Percentiles rank a stretch among this genome's conserved stretches.
phyloP scores from a whole-genome alignment of 441 rosid genomes.

The Eruca vesicaria region DNA sequence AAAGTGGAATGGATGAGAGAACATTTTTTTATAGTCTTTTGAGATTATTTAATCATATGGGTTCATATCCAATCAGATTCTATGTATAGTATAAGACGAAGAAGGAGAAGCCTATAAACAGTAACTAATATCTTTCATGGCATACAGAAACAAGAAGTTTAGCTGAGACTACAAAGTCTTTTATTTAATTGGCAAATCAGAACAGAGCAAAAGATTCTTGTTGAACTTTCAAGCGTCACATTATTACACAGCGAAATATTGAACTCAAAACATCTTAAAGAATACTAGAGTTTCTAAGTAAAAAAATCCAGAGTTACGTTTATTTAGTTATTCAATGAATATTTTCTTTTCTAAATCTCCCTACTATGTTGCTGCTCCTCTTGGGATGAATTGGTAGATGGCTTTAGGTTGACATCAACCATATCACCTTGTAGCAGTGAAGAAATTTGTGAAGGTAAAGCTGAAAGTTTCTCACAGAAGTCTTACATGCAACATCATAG shows the following conservation, averaged over 20 bases:
- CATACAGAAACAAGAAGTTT: too few relatives aligned
- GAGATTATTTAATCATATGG: background rate
- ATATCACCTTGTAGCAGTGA: too few relatives aligned
- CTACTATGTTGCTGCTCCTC: too few relatives aligned
- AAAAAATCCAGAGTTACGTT: too few relatives aligned
- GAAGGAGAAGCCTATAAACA: conserved; percentile 6
- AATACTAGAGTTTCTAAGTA: background rate
- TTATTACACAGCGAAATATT: background rate
- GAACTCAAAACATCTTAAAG: background rate
- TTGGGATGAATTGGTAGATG: too few relatives aligned
- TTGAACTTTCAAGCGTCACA: background rate
- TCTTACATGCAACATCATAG: conserved; percentile 81
- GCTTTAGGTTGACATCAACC: too few relatives aligned
- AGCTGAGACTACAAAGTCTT: background rate
- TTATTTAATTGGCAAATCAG: background rate
- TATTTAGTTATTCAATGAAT: too few relatives aligned
- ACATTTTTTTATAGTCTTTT: conserved; percentile 23
- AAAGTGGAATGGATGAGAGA: conserved; percentile 34
- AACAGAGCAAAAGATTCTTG: background rate
- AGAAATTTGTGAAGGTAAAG: background rate
- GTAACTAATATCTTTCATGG: background rate
- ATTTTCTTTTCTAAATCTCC: too few relatives aligned
- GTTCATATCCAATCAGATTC: background rate
- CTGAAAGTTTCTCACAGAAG: background rate
- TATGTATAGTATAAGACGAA: background rate